These are phyloP conservation scores for Termitomyces sp. DNA, from an alignment of 768 basidiomycete genomes.

Conservation along the genomic window DNA sequence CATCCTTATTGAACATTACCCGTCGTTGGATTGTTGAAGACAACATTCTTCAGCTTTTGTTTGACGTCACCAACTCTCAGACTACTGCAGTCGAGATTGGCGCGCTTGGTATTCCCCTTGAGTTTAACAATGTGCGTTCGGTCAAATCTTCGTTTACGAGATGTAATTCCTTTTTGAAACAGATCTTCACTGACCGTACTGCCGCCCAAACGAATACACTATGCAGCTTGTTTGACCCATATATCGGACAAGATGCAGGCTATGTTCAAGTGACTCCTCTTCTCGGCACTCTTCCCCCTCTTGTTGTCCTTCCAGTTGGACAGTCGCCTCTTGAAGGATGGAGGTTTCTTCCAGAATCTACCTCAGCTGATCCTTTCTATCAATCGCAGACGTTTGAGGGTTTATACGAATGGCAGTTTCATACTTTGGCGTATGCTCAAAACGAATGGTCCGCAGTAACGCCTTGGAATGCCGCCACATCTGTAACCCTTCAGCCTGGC, in stretches of 20 bases:
- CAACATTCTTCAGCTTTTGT: constrained; percentile 41
- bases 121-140: constrained; percentile 50
- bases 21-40: constrained; percentile 47
- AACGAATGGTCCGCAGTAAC: constrained; percentile 51
- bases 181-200: constrained; percentile 56
- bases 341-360: constrained; percentile 53
- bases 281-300: constrained; percentile 49
- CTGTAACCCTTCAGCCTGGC: constrained; percentile 41
- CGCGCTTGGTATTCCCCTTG: constrained; percentile 47
- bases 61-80: constrained; percentile 49
- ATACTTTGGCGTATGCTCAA: constrained; percentile 52
- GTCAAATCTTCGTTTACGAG: neutral
- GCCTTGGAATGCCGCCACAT: constrained; percentile 54
- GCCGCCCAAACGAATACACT: constrained; percentile 48
- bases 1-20: constrained; percentile 45
- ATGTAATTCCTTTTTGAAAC: neutral
- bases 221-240: constrained; percentile 56
- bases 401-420: constrained; percentile 59
- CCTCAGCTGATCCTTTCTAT: constrained; percentile 42
- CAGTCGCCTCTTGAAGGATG: constrained; percentile 55
- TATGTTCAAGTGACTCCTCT: constrained; percentile 52
- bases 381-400: constrained; percentile 62
- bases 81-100: constrained; percentile 49
- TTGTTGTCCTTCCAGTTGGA: constrained; percentile 45
- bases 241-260: constrained; percentile 53